Base-by-base conservation (phyloP, 805 yeast genomes). In the Pichia kluyveri region DNA sequence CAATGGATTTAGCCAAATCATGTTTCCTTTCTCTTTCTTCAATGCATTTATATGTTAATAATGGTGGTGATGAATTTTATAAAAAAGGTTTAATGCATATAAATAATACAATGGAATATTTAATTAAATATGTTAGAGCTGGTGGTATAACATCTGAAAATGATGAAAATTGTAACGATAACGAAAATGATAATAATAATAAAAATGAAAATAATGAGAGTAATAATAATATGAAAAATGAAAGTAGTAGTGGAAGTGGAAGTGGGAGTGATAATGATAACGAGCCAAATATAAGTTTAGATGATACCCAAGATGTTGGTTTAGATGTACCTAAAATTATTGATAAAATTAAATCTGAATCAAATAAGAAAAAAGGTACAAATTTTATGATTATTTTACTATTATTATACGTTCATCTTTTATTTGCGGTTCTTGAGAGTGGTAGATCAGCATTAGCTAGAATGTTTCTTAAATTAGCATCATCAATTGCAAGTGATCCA, bases 1-100 rank as follows among this genome's bases (percentile, higher is more conserved):
- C 77, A 54, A 70, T 75, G 52, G 79, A 77, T 53, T 70, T 78
- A 42, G 82, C 82, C 0, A 66, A 79, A 47, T 73, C 79, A 51
- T 78, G 83, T 51, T 77, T 78, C 53, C 69, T 78, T 19, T 76
- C 81, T 3, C 58, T 78, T 17, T 73, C 79, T 11, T 77, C 81
- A 42, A 76, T 77, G 37, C 82, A 78, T 56, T 61, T 78, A n/a
- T 77, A 75, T 54, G 81, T 77, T 48, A 70, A 75, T 43, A 69
- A 69, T 55, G 80, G 80, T 8, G 77, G 72, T 5, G 66, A 68
- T 47, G 78, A 75, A 44, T 76, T 73, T 54, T 77, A 77, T 57
- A 66, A 62, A 43, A 71, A 71, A 42, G 82, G 83, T 0, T 67
- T 77, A 58, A 67, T 70, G 2, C 82, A 77, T 56, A 74, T 77